Percentiles rank a stretch among this genome's conserved stretches.
Conservation (phyloP, 352 stramenopile species). For the Globisporangium cylindrosporum region DNA sequence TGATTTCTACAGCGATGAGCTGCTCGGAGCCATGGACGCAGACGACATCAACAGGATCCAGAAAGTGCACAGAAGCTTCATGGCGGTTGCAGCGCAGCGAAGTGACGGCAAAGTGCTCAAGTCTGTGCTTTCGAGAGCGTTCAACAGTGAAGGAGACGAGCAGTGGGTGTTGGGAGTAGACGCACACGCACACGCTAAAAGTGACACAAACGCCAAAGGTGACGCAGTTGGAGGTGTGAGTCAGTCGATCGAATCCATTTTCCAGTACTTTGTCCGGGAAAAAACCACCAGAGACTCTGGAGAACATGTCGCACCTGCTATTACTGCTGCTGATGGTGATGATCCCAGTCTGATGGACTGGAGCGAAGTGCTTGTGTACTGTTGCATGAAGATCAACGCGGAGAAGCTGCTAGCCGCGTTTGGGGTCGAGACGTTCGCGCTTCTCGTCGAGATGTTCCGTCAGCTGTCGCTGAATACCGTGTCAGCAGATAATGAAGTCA, state of each 20-base stretch:
- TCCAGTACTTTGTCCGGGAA: slow-evolving; percentile 14
- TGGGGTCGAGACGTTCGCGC: slow-evolving; percentile 16
- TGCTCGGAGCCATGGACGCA: slow-evolving; percentile 36
- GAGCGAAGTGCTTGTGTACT: slow-evolving; percentile 38
- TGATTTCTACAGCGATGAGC: slow-evolving; percentile 38
- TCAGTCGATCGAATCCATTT: slow-evolving; percentile 2
- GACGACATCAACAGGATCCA: slow-evolving; percentile 28
- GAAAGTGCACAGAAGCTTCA: slow-evolving; percentile 26
- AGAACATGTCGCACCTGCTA: background rate
- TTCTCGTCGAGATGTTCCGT: slow-evolving; percentile 21
- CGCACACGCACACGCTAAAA: background rate
- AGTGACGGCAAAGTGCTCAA: slow-evolving; percentile 11
- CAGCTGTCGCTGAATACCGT: slow-evolving; percentile 17
- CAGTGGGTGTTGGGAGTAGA: slow-evolving; percentile 17
- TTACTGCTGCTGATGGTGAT: background rate
- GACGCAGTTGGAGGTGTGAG: background rate
- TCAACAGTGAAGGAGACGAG: slow-evolving; percentile 1
- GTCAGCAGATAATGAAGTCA: background rate
- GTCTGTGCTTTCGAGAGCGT: slow-evolving; percentile 2
- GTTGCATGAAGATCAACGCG: slow-evolving; percentile 31
- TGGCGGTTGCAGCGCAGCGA: slow-evolving; percentile 22
- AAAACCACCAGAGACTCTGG: background rate
- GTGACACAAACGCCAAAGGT: background rate
- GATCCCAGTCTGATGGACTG: slow-evolving; percentile 15
- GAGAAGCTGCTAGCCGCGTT: slow-evolving; percentile 25